Base-by-base conservation (phyloP, 768 basidiomycete species). In the Lactifluus piperatus region DNA sequence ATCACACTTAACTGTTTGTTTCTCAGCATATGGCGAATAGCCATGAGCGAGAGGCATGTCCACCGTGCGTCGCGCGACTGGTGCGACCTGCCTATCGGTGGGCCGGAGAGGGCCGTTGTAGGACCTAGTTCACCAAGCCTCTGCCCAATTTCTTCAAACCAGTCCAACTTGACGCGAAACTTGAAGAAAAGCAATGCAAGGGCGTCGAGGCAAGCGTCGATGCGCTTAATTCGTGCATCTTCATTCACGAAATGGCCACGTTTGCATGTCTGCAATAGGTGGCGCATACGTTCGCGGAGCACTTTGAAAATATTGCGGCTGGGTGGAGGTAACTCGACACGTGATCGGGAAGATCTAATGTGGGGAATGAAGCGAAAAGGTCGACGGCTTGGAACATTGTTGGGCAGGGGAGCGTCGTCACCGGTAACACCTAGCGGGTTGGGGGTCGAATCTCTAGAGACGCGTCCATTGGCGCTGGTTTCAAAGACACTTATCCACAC, bases 21-120 rank as follows among this genome's bases (percentile, higher is more conserved):
- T 20, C n/a, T 4, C 30, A 57, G 8, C 46, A 50, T 44, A 29
- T n/a, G 27, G 2, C 39, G 47, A 44, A 43, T 10, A 4, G 30
- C 39, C 29, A 56, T 27, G 39, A 56, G 48, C 16, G 48, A 41
- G 26, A 57, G 48, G 41, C 56, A 57, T 10, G 56, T 50, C 47
- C 55, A 49, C n/a, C 55, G 55, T 18, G 39, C 10, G 10, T 36
- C 24, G 48, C 50, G 50, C 14, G 39, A 32, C 16, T 14, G 29
- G 36, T 57, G 24, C 2, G 47, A 32, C 26, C 26, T 16, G 22
- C 8, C 29, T 22, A 20, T 24, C 6, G 39, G 37, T 4, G 29
- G 14, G 22, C 11, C 18, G 13, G 29, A 14, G 11, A 8, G n/a
- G 30, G 37, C 26, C 13, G 43, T 29, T 14, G 46, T 26, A 8